phyloP scores from a whole-genome alignment of 805 yeast species.

The Monosporozyma aerobia region DNA sequence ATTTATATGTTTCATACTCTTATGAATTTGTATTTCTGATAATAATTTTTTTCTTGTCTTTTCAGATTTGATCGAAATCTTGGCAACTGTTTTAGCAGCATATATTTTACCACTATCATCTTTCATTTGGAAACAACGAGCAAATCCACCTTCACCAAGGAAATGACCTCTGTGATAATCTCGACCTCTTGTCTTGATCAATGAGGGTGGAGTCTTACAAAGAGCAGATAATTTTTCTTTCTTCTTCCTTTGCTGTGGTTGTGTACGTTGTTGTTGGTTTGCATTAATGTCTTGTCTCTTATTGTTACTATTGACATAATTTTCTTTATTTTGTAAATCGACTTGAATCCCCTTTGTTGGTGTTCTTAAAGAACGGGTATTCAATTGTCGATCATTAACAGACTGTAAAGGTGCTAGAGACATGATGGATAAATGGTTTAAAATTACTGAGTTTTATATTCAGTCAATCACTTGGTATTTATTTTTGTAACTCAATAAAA shows the following conservation, averaged over 20 bases:
- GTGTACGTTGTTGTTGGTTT: conserved; percentile 3
- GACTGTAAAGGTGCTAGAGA: conserved; percentile 29
- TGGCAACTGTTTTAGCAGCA: conserved; percentile 98
- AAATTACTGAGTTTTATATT: background rate
- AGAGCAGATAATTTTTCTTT: conserved; percentile 83
- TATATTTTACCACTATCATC: conserved; percentile 77
- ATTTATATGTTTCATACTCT: conserved; percentile 78
- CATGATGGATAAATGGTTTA: conserved; percentile 10
- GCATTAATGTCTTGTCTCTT: conserved; percentile 9
- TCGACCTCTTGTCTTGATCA: conserved; percentile 82
- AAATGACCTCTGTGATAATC: conserved; percentile 86
- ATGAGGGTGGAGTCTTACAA: conserved; percentile 94
- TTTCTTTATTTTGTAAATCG: conserved; percentile 10
- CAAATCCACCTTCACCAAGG: conserved; percentile 98
- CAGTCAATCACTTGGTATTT: background rate
- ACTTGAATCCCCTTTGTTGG: conserved; percentile 18
- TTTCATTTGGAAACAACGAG: conserved; percentile 94
- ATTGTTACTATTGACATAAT: conserved; percentile 8
- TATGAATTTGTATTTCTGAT: conserved; percentile 92
- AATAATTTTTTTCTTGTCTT: conserved; percentile 76
- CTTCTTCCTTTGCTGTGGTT: conserved; percentile 45
- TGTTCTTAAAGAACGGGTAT: conserved; percentile 25
- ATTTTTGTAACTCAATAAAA: background rate
- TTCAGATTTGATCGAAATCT: conserved; percentile 82
- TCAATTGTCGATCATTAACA: conserved; percentile 28